A percentile compares a stretch with the other conserved stretches of the same genome.
phyloP scores from a whole-genome alignment of 257 asterid genomes.

The Plantago elongata region DNA sequence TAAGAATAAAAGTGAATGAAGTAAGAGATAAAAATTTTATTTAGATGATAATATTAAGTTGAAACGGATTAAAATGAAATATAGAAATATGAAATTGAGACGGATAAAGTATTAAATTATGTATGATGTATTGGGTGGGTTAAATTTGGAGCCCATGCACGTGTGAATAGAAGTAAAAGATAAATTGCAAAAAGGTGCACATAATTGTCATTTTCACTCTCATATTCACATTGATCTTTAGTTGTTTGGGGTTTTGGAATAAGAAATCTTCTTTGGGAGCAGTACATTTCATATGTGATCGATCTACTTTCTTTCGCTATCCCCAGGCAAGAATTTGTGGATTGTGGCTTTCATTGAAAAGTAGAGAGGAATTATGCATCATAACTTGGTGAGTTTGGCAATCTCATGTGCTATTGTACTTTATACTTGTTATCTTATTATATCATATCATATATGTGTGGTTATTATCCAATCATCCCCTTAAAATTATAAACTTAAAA shows the following conservation, averaged over 20 bases:
- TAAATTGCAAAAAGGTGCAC: constrained; percentile 4
- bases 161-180: neutral
- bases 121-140: too few species aligned
- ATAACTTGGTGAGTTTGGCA: constrained; percentile 15
- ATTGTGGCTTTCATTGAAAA: constrained; percentile 40
- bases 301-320: constrained; percentile 39
- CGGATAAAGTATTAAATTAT: too few species aligned
- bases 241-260: constrained; percentile 20
- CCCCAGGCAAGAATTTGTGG: constrained; percentile 59
- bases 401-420: constrained; percentile 23
- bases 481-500: neutral
- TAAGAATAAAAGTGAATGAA: too few species aligned
- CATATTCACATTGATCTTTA: neutral
- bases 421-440: constrained; percentile 18
- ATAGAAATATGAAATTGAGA: too few species aligned
- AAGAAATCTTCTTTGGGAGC: constrained; percentile 32
- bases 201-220: neutral
- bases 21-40: too few species aligned
- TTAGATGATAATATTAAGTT: too few species aligned
- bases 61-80: too few species aligned
- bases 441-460: neutral
- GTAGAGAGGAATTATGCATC: constrained; percentile 19
- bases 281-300: constrained; percentile 25
- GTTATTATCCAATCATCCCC: neutral
- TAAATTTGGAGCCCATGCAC: constrained; percentile 9